A percentile compares a stretch with the other conserved stretches of the same genome.
Evolutionary conservation across 306 rosid species (phyloP).

Genomic region (Vigna nakashimae): DNA sequence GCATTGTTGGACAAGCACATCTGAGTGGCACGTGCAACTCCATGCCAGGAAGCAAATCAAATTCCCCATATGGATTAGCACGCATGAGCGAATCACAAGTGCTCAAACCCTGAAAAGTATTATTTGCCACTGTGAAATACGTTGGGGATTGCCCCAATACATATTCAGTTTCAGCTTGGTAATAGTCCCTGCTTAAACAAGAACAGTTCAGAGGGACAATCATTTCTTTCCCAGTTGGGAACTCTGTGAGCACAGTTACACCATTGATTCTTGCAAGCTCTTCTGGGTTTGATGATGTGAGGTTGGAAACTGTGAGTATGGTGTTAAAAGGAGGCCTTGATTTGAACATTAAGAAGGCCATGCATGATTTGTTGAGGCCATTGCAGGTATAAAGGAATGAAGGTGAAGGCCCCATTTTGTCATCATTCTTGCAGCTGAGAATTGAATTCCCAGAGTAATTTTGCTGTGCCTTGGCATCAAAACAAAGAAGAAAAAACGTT

Average conservation of each 20-base stretch:
- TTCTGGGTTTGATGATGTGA: constrained; percentile 56
- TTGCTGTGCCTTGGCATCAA: constrained; percentile 47
- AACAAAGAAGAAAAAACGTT: constrained; percentile 4
- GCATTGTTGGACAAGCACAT: constrained; percentile 72
- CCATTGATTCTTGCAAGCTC: constrained; percentile 61
- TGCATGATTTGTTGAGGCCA: constrained; percentile 54
- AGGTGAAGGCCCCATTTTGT: constrained; percentile 52
- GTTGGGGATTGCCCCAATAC: constrained; percentile 20
- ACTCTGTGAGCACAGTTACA: constrained; percentile 24
- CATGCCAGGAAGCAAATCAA: constrained; percentile 45
- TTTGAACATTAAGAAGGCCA: constrained; percentile 63
- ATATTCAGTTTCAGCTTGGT: constrained; percentile 54
- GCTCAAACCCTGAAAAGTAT: constrained; percentile 61
- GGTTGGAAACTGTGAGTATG: constrained; percentile 54
- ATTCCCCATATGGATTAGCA: constrained; percentile 48
- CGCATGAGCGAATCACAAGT: constrained; percentile 64
- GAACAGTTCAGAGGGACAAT: constrained; percentile 69
- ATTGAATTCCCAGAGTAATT: constrained; percentile 52
- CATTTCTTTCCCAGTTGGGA: constrained; percentile 57
- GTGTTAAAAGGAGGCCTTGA: constrained; percentile 61
- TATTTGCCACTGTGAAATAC: constrained; percentile 47
- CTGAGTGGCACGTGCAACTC: constrained; percentile 66
- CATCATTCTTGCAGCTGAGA: constrained; percentile 36
- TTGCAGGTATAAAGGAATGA: constrained; percentile 67
- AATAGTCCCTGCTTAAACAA: constrained; percentile 49